Evolutionary conservation across 2,329 filamentous ascomycete genomes (phyloP), one percentile per base, ranked within the genome.

Genomic region (Fusarium nisikadoi): DNA sequence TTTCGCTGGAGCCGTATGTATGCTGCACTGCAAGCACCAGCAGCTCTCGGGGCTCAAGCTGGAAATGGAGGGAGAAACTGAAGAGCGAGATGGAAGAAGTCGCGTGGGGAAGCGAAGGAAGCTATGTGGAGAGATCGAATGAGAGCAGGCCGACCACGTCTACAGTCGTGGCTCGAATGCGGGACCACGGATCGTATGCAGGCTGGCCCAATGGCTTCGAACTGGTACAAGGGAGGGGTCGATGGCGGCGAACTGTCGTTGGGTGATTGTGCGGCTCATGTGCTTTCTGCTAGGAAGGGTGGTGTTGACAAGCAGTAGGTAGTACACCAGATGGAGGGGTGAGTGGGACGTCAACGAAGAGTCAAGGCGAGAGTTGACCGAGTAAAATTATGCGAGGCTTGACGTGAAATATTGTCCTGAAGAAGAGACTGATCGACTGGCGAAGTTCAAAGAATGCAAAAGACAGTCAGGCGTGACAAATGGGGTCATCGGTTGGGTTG

Each of bases 101-200:
- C 71, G 79, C 79, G 79, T 81, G 79, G 79, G 79, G 79, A 80
- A 77, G 62, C 72, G 64, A 75, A 64, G 66, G 75, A 77, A 77
- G 66, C 76, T 73, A 77, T 78, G 75, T 78, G 78, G 77, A 75
- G 73, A 78, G 70, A 74, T 77, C 78, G 79, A 80, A 79, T 80
- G 78, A 80, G 79, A 73, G 76, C 70, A 70, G 71, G 73, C 70
- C 72, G 71, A 76, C 76, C 76, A 76, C 75, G 71, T 78, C 76
- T 76, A 79, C 74, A 81, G 80, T 82, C 80, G 80, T 82, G 80
- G 80, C 80, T 82, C 80, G 80, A 82, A 79, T 82, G 79, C 79
- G 78, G 78, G 76, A 78, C 79, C 76, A 72, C 72, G 77, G 74
- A 80, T 75, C 71, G 75, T 77, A 81, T 81, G 80, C 80, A 81